Conservation (phyloP, 2,329 filamentous ascomycete species). For the Talaromyces amestolkiae region DNA sequence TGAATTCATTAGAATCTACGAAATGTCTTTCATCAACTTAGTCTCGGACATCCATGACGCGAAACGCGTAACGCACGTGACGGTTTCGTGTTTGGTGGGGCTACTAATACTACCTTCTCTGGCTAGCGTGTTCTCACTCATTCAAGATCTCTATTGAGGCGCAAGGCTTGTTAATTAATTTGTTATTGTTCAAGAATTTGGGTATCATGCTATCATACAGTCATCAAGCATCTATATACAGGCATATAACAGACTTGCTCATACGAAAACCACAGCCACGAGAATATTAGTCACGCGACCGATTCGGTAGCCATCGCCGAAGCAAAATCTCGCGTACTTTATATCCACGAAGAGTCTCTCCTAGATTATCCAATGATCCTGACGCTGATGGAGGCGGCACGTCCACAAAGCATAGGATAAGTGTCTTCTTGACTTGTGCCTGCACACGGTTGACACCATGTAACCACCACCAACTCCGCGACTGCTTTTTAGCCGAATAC, state of each 20-base stretch:
- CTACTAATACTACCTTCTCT: background rate
- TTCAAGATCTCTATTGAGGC: background rate
- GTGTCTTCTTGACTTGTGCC: constrained; percentile 82
- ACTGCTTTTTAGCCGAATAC: constrained; percentile 49
- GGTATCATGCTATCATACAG: constrained; percentile 20
- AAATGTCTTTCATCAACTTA: background rate
- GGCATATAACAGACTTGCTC: background rate
- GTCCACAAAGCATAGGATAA: constrained; percentile 89
- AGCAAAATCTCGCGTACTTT: constrained; percentile 76
- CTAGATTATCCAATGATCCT: constrained; percentile 53
- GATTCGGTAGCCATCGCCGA: constrained; percentile 79
- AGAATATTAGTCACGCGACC: constrained; percentile 59
- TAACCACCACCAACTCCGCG: constrained; percentile 55
- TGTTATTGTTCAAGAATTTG: background rate
- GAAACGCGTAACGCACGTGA: constrained; percentile 21
- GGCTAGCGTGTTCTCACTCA: constrained; percentile 6
- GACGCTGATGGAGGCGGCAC: constrained; percentile 66
- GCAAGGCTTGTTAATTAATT: no score
- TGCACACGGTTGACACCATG: constrained; percentile 89
- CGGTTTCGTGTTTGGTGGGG: background rate
- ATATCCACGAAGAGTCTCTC: constrained; percentile 65
- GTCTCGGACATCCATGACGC: constrained; percentile 12
- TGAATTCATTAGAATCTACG: background rate
- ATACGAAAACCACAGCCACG: background rate
- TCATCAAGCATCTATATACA: constrained; percentile 15